Conservation (phyloP, 192 early-diverging fungal species). For the Backusella mclennaniae region DNA sequence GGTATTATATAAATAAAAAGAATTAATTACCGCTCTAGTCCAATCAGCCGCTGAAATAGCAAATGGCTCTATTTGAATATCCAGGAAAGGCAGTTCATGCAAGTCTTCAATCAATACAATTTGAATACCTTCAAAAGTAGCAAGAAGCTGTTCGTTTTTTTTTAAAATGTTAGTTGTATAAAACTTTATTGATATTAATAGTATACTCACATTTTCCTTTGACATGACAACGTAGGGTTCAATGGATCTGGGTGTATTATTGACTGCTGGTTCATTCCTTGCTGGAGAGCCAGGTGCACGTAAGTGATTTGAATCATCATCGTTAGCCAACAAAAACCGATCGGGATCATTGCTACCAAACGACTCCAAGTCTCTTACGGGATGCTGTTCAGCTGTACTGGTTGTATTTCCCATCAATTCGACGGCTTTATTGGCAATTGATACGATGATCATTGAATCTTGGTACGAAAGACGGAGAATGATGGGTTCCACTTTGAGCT, state of each 20-base stretch:
- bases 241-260: neutral
- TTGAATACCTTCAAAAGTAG: conserved; percentile 51
- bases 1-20: neutral
- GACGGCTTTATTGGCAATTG: conserved; percentile 58
- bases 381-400: neutral
- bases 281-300: neutral
- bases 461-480: conserved; percentile 73
- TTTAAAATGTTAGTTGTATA: neutral
- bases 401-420: conserved; percentile 40
- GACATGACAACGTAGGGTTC: conserved; percentile 38
- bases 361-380: neutral
- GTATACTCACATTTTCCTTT: conserved; percentile 26
- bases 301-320: neutral
- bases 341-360: neutral
- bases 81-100: conserved; percentile 79
- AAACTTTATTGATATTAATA: neutral
- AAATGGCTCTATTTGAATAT: conserved; percentile 66
- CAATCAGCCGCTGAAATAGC: conserved; percentile 71
- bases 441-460: conserved; percentile 65
- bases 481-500: conserved; percentile 62
- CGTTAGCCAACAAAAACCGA: neutral
- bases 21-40: conserved; percentile 41
- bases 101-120: conserved; percentile 81
- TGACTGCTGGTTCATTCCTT: neutral
- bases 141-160: conserved; percentile 12